A percentile compares a stretch with the other conserved stretches of the same genome.
Conservation (phyloP, 2,329 filamentous ascomycete genomes). For the Penicillium thymicola region DNA sequence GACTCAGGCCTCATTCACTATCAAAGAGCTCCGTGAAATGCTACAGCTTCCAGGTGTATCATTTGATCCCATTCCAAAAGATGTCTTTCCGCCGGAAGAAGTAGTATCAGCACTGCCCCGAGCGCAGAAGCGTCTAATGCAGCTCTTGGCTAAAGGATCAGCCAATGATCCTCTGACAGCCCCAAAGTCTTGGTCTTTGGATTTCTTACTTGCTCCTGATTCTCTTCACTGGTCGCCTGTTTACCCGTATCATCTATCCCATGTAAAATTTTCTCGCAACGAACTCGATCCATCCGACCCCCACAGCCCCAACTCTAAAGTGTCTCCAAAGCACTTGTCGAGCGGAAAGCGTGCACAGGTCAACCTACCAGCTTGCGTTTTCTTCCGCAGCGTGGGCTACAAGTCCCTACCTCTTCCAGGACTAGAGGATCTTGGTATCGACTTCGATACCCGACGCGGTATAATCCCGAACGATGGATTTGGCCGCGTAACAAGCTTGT, state of each 20-base stretch:
- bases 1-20: slow-evolving; percentile 78
- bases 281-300: slow-evolving; percentile 48
- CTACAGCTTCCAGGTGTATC: slow-evolving; percentile 70
- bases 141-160: slow-evolving; percentile 76
- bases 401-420: slow-evolving; percentile 75
- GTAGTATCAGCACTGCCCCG: slow-evolving; percentile 69
- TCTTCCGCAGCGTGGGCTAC: slow-evolving; percentile 95
- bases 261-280: slow-evolving; percentile 63
- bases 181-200: slow-evolving; percentile 73
- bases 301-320: slow-evolving; percentile 50
- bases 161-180: slow-evolving; percentile 48
- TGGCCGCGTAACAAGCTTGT: slow-evolving; percentile 63
- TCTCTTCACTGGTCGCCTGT: slow-evolving; percentile 57
- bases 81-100: slow-evolving; percentile 60
- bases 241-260: slow-evolving; percentile 53
- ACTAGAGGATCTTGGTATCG: slow-evolving; percentile 67
- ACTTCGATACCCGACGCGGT: slow-evolving; percentile 71
- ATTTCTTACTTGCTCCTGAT: slow-evolving; percentile 77
- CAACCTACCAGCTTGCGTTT: slow-evolving; percentile 63
- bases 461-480: slow-evolving; percentile 78
- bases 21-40: slow-evolving; percentile 88
- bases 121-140: slow-evolving; percentile 71
- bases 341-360: slow-evolving; percentile 49
- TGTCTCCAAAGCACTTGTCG: slow-evolving; percentile 46
- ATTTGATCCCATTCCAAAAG: slow-evolving; percentile 66